Conservation (phyloP, 805 yeast species). For the Ogataea populi-albae region DNA sequence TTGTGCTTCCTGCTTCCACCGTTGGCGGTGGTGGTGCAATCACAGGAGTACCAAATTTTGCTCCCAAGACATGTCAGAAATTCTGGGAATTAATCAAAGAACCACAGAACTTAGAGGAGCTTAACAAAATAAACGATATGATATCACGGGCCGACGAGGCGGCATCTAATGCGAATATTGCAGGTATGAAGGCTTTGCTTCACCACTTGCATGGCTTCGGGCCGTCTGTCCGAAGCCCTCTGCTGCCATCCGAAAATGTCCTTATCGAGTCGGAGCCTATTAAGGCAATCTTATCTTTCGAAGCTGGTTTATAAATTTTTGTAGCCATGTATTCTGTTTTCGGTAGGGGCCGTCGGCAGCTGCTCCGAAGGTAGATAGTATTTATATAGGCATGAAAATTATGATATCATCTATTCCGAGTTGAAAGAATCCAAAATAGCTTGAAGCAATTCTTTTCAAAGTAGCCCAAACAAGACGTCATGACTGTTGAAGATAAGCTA, state of each 20-base stretch:
- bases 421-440: no score
- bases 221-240: constrained; percentile 13
- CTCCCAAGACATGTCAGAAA: constrained; percentile 17
- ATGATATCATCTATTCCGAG: no score
- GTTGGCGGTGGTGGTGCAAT: constrained; percentile 19
- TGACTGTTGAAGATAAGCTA: constrained; percentile 5
- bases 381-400: no score
- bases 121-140: constrained; percentile 10
- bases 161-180: constrained; percentile 17
- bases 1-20: constrained; percentile 13
- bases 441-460: not conserved
- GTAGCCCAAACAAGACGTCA: constrained; percentile 1
- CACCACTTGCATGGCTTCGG: constrained; percentile 9
- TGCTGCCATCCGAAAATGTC: constrained; percentile 6
- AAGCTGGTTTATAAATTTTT: constrained; percentile 3
- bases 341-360: no score
- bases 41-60: constrained; percentile 20
- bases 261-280: constrained; percentile 8
- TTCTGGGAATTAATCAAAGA: constrained; percentile 12
- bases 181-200: constrained; percentile 16
- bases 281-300: constrained; percentile 8
- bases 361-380: no score
- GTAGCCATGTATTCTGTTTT: no score
- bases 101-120: constrained; percentile 6
- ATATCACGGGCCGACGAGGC: constrained; percentile 16